These are phyloP conservation scores for Fusarium mangiferae DNA, from an alignment of 2,329 filamentous ascomycete genomes.

Conservation along the genomic window DNA sequence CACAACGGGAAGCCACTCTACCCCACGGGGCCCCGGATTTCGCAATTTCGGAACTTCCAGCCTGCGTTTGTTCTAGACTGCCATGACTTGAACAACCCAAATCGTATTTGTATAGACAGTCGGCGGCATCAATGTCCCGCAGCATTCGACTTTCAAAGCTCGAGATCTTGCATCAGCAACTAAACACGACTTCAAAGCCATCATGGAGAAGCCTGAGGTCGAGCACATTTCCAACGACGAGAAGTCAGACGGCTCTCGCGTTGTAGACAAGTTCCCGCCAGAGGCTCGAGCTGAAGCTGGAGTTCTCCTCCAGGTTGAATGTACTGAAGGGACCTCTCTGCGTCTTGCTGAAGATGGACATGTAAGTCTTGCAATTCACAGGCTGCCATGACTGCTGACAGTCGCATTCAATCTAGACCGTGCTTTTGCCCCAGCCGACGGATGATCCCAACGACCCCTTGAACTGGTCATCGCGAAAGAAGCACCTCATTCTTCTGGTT, in stretches of 20 bases:
- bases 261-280: constrained; percentile 9
- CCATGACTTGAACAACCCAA: not conserved
- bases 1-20: not conserved
- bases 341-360: constrained; percentile 32
- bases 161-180: not conserved
- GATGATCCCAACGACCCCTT: constrained; percentile 27
- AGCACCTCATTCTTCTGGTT: constrained; percentile 33
- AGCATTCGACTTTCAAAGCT: constrained; percentile 1
- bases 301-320: constrained; percentile 13
- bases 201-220: constrained; percentile 29
- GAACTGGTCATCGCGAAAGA: constrained; percentile 37
- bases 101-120: constrained; percentile 17
- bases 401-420: constrained; percentile 1
- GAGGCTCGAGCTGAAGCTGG: constrained; percentile 30
- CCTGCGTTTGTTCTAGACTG: not conserved
- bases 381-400: not conserved
- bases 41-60: constrained; percentile 30
- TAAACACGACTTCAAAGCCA: not conserved
- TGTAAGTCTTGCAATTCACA: not conserved
- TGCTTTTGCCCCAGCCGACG: constrained; percentile 34
- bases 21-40: constrained; percentile 22
- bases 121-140: not conserved
- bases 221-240: constrained; percentile 31
- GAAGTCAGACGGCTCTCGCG: not conserved
- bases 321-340: constrained; percentile 3